A percentile compares a stretch with the other conserved stretches of the same genome.
These are phyloP conservation scores for Leccinellum rugosiceps DNA, from an alignment of 768 basidiomycete species.

Conservation along the genomic window DNA sequence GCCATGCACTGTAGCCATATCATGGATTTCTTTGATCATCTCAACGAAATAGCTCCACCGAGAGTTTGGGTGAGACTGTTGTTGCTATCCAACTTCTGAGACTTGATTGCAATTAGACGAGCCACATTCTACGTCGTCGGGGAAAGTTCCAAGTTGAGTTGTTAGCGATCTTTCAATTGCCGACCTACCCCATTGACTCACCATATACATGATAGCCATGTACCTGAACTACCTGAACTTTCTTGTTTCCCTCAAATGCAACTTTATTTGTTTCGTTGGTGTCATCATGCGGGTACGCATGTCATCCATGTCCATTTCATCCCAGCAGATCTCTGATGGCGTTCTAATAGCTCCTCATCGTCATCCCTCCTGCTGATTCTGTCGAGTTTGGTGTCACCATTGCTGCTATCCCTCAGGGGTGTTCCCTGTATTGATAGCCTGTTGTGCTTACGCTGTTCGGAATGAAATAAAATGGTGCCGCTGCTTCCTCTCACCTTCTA, in stretches of 20 bases:
- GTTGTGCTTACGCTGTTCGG: constrained; percentile 37
- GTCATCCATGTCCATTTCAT: background rate
- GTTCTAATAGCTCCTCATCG: constrained; percentile 62
- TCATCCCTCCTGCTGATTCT: constrained; percentile 53
- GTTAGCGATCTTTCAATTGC: constrained; percentile 37
- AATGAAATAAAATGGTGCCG: constrained; percentile 72
- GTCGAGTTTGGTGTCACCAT: constrained; percentile 82
- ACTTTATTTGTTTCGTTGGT: constrained; percentile 82
- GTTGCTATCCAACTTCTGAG: background rate
- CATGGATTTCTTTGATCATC: no score
- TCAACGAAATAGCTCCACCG: no score
- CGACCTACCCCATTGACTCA: background rate
- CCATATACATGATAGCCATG: constrained; percentile 54
- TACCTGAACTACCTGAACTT: constrained; percentile 86
- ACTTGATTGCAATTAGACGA: constrained; percentile 52
- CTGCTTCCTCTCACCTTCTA: background rate
- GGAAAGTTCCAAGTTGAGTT: constrained; percentile 81
- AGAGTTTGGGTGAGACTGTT: background rate
- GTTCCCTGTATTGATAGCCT: constrained; percentile 60
- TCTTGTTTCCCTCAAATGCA: constrained; percentile 84
- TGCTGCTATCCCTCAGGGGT: constrained; percentile 80
- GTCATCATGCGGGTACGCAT: constrained; percentile 75
- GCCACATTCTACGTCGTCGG: constrained; percentile 89
- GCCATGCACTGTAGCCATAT: no score
- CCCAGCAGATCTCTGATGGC: background rate